Conservation (phyloP, 805 yeast genomes). For the Barnettozyma salicaria region DNA sequence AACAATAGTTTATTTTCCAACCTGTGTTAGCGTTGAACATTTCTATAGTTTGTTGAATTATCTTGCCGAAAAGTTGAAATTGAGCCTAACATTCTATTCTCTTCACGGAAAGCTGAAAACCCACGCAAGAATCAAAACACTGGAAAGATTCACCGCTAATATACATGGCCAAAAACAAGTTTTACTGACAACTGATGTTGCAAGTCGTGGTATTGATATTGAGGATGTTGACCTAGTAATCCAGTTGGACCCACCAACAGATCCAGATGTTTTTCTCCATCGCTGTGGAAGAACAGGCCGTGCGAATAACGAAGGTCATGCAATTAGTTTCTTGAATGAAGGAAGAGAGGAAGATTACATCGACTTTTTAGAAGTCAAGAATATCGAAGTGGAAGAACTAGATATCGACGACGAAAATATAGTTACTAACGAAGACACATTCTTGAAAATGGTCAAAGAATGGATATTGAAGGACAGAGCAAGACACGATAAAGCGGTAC, state of each 20-base stretch:
- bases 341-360: slow-evolving; percentile 81
- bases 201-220: slow-evolving; percentile 93
- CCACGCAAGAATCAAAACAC: slow-evolving; percentile 67
- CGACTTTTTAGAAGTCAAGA: slow-evolving; percentile 71
- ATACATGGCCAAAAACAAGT: slow-evolving; percentile 42
- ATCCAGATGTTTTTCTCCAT: slow-evolving; percentile 86
- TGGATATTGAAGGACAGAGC: slow-evolving; percentile 73
- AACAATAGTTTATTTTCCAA: slow-evolving; percentile 87
- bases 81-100: slow-evolving; percentile 49
- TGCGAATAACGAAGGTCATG: slow-evolving; percentile 79
- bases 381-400: slow-evolving; percentile 45
- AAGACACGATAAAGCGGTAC: slow-evolving; percentile 74
- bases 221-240: slow-evolving; percentile 91
- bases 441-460: slow-evolving; percentile 26
- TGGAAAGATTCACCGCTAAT: slow-evolving; percentile 46
- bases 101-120: slow-evolving; percentile 90
- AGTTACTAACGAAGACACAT: not conserved
- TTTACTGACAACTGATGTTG: slow-evolving; percentile 93
- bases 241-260: slow-evolving; percentile 94
- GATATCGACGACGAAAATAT: slow-evolving; percentile 15
- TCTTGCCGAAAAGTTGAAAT: slow-evolving; percentile 28
- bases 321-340: slow-evolving; percentile 62
- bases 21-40: slow-evolving; percentile 77
- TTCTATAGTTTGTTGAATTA: slow-evolving; percentile 51
- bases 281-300: slow-evolving; percentile 95